Evolutionary conservation across 225 moss, liverwort and hornwort species (phyloP), one percentile per base, ranked within the genome.

Genomic region (Climacium dendroides): DNA sequence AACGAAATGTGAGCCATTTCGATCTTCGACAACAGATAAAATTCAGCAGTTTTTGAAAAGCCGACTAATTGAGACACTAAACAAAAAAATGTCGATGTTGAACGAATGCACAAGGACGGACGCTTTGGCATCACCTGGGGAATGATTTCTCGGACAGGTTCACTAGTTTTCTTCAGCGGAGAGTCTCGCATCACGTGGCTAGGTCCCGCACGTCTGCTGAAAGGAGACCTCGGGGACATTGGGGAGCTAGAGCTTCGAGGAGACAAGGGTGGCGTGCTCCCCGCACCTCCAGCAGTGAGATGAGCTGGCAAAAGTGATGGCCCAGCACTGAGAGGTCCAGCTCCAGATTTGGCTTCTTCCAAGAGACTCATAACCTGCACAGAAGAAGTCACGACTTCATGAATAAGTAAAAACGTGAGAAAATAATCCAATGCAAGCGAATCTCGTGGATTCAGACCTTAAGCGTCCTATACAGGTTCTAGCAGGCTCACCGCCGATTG

Each of bases 231-330:
- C 43, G 98, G 98, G 64, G 98, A 99, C 90, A 96, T 92, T 53
- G 98, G 98, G 43, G 98, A 98, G 77, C 92, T 88, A 79, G 92
- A 91, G 86, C 96, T 96, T 87, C 98, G 94, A 54, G 98, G 98
- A 80, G 98, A 99, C 90, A 99, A 91, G 34, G 98, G 98, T 22
- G 98, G 98, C 34, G 98, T 97, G 89, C 93, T 95, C 87, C 98
- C 98, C 45, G 94, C 94, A 81, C 91, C 85, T 61, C 89, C 93
- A 54, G 92, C 88, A 26, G 88, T 79, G 85, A 99, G 97, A 61
- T 95, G 89, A 75, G 89, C 89, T 37, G 97, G 95, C 88, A 98
- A 85, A 78, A 95, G 88, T 39, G 94, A 88, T 83, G 87, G 2
- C 62, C 85, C 92, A 74, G 87, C 82, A 92, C 72, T 93, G 59